These are phyloP conservation scores for Globisporangium uncinulatum DNA, from an alignment of 352 stramenopile genomes.

Conservation along the genomic window DNA sequence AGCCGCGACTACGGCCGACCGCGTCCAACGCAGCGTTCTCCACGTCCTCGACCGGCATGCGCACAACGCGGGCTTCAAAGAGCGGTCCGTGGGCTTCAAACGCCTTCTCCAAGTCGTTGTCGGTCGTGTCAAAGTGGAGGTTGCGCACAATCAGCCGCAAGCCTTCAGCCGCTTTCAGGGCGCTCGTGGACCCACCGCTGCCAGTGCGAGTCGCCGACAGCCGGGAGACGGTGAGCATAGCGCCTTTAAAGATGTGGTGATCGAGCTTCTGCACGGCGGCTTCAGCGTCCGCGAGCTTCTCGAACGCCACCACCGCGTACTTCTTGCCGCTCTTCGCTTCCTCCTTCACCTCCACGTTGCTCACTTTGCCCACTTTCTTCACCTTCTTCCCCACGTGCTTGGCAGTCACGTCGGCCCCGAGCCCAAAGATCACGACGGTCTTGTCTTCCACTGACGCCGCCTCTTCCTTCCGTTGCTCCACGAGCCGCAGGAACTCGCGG, in stretches of 20 bases:
- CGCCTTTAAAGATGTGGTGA: constrained; percentile 79
- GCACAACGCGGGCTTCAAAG: constrained; percentile 68
- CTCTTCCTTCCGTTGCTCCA: constrained; percentile 58
- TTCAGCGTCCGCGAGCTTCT: constrained; percentile 41
- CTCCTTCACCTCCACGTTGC: constrained; percentile 55
- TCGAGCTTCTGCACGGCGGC: constrained; percentile 69
- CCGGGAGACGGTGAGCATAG: constrained; percentile 55
- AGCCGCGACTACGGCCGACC: constrained; percentile 66
- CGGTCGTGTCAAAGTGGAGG: constrained; percentile 72
- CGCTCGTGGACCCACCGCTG: constrained; percentile 15
- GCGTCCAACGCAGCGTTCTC: constrained; percentile 23
- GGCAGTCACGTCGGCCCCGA: constrained; percentile 60
- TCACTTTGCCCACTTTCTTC: constrained; percentile 60
- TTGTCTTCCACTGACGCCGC: constrained; percentile 49
- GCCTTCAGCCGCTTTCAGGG: constrained; percentile 35
- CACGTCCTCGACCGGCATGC: constrained; percentile 56
- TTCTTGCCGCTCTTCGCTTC: constrained; percentile 49
- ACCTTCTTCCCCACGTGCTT: constrained; percentile 80
- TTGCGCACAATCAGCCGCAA: constrained; percentile 82
- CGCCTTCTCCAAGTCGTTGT: constrained; percentile 63
- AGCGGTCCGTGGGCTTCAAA: constrained; percentile 63
- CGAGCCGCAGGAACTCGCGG: constrained; percentile 68
- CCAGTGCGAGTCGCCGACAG: constrained; percentile 24
- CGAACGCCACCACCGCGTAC: constrained; percentile 64
- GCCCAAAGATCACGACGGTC: constrained; percentile 67